Evolutionary conservation across 2,329 filamentous ascomycete genomes (phyloP), one percentile per base, ranked within the genome.

Genomic region (Blastomyces gilchristii): DNA sequence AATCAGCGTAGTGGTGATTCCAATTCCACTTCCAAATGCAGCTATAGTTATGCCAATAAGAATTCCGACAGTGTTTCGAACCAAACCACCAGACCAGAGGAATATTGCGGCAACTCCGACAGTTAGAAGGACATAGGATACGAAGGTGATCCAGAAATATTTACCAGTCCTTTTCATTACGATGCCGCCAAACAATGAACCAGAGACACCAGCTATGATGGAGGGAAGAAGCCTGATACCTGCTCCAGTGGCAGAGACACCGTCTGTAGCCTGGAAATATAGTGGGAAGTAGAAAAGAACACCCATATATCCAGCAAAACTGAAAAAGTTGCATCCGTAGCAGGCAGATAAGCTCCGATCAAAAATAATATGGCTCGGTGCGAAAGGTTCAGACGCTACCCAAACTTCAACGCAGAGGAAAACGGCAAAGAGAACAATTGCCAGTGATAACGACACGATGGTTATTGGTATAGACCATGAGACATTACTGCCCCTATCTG

Each of bases 231-330:
- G 80, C 43, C 85, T 77, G 0, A 87, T 64, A 0, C 88, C 88
- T 3, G 88, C 83, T 62, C 79, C 73, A 0, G 86, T 85, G 0
- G 89, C 86, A 3, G 81, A 82, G 31, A 85, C 76, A 5, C 83
- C 84, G 59, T 87, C 79, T 0, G 87, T 86, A 5, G 87, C 88
- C 74, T 93, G 90, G 75, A 89, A 90, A 74, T 88, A 90, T 1
- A 93, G 78, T 0, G 89, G 88, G n/a, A 90, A 77, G 75, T 89
- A 90, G 77, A 90, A 93, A 3, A 89, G 67, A 0, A 81, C 76
- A 0, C 83, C 81, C 57, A 86, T 73, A 77, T 79, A 83, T 16
- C 82, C 85, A 0, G 80, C 84, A 61, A 88, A 82, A 60, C 82
- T 80, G 73, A 90, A 91, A 76, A 91, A 89, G 72, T 91, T 91